Evolutionary conservation across 129 eudicot species (phyloP).

Genomic region (Flaveria trinervia): DNA sequence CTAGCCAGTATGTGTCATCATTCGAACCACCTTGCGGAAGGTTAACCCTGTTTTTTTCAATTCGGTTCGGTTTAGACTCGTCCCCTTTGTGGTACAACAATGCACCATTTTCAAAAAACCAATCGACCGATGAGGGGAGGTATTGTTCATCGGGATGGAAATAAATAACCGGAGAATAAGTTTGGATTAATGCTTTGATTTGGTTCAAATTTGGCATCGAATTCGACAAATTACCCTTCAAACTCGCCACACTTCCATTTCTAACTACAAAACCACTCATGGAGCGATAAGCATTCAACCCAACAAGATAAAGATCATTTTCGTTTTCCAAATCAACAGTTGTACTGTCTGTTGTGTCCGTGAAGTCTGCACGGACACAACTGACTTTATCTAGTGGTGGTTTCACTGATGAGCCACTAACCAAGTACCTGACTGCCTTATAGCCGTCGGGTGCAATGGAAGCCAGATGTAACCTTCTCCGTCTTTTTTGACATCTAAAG

Average conservation of each 20-base stretch:
- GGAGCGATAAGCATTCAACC: conserved; percentile 4
- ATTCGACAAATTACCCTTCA: not conserved
- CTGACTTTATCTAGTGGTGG: conserved; percentile 12
- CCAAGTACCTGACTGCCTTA: not conserved
- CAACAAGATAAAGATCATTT: not conserved
- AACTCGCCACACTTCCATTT: not conserved
- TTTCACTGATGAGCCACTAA: not conserved
- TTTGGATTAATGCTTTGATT: conserved; percentile 10
- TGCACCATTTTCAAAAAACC: conserved; percentile 21
- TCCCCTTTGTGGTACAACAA: conserved; percentile 14
- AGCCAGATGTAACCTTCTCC: conserved; percentile 23
- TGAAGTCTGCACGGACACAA: conserved; percentile 18
- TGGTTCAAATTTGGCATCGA: conserved; percentile 11
- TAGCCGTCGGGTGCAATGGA: conserved; percentile 10
- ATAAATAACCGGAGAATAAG: conserved; percentile 18
- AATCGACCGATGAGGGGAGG: conserved; percentile 8
- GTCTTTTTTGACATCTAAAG: conserved; percentile 7
- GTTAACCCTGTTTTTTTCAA: conserved; percentile 1
- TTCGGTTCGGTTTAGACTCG: conserved; percentile 4
- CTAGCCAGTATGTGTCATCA: conserved; percentile 7
- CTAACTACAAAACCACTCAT: conserved; percentile 14
- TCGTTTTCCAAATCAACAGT: not conserved
- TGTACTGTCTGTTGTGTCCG: conserved; percentile 5
- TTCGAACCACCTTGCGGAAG: conserved; percentile 20
- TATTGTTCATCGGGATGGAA: conserved; percentile 16